phyloP scores from a whole-genome alignment of 1,139 yeast species.

The Eremothecium sinecaudum region DNA sequence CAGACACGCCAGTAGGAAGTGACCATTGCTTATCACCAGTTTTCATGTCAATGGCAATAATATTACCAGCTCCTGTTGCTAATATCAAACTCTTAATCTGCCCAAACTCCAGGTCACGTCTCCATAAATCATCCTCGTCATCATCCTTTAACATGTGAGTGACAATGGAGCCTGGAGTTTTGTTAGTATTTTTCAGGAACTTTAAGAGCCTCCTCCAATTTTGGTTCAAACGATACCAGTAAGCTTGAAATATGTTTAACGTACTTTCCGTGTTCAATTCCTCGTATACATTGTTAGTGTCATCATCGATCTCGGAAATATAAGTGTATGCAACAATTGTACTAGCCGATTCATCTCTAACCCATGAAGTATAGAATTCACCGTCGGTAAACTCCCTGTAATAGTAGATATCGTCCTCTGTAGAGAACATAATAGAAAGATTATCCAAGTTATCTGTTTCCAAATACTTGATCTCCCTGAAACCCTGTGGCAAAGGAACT shows the following conservation, averaged over 20 bases:
- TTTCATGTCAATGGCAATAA: constrained; percentile 39
- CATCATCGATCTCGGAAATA: constrained; percentile 33
- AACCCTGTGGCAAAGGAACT: constrained; percentile 12
- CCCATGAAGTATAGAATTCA: constrained; percentile 32
- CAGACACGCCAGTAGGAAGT: constrained; percentile 24
- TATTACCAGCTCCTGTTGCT: constrained; percentile 36
- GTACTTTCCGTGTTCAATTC: constrained; percentile 37
- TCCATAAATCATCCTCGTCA: constrained; percentile 14
- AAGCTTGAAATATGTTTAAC: constrained; percentile 35
- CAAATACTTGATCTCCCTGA: constrained; percentile 11
- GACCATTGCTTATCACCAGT: constrained; percentile 38
- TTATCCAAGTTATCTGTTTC: constrained; percentile 9
- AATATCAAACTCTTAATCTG: constrained; percentile 40
- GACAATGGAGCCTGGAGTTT: constrained; percentile 22
- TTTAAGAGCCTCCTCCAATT: constrained; percentile 29
- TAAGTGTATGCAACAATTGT: constrained; percentile 34
- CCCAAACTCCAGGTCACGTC: constrained; percentile 36
- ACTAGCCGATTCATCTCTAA: constrained; percentile 40
- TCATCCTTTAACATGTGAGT: constrained; percentile 18
- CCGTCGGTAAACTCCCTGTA: constrained; percentile 23
- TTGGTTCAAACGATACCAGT: constrained; percentile 34
- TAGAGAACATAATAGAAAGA: constrained; percentile 12
- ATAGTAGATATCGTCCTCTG: constrained; percentile 17
- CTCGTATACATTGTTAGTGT: constrained; percentile 30
- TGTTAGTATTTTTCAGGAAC: constrained; percentile 12